Percentiles rank a stretch among this genome's conserved stretches.
These are phyloP conservation scores for Astrothelium subdiscretum DNA, from an alignment of 495 filamentous ascomycete genomes.

Conservation along the genomic window DNA sequence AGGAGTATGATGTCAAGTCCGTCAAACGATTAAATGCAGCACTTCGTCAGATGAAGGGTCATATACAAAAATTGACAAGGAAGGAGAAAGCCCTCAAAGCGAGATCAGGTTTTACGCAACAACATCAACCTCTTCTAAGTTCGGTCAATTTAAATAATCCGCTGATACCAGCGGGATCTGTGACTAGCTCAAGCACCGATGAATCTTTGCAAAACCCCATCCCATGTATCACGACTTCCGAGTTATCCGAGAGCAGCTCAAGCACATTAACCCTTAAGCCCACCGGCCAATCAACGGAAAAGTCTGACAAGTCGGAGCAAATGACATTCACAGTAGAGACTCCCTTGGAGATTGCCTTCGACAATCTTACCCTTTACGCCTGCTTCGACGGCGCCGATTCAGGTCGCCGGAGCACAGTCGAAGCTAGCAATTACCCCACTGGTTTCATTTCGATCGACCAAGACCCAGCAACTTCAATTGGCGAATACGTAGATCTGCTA, in stretches of 20 bases:
- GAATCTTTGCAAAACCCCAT: not conserved
- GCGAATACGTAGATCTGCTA: not conserved
- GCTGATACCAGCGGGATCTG: not conserved
- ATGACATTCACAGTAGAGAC: not conserved
- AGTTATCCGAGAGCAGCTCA: not conserved
- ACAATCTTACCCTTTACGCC: not conserved
- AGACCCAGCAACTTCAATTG: not conserved
- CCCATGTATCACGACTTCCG: not conserved
- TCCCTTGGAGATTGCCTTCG: not conserved
- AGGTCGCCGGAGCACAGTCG: not conserved
- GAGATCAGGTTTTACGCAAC: not conserved
- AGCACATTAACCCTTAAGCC: not conserved
- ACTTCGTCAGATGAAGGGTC: not conserved
- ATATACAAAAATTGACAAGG: not conserved
- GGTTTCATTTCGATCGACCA: not conserved
- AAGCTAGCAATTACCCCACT: not conserved
- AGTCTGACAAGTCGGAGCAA: not conserved
- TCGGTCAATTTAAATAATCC: not conserved
- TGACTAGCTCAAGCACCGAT: not conserved
- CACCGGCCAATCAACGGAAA: not conserved
- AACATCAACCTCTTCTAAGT: not conserved
- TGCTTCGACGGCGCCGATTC: not conserved
- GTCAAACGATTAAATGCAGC: not conserved
- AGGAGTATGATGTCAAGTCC: not conserved
- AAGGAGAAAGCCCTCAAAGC: not conserved